phyloP scores from a whole-genome alignment of 2,329 filamentous ascomycete genomes.

The Colletotrichum sp. region DNA sequence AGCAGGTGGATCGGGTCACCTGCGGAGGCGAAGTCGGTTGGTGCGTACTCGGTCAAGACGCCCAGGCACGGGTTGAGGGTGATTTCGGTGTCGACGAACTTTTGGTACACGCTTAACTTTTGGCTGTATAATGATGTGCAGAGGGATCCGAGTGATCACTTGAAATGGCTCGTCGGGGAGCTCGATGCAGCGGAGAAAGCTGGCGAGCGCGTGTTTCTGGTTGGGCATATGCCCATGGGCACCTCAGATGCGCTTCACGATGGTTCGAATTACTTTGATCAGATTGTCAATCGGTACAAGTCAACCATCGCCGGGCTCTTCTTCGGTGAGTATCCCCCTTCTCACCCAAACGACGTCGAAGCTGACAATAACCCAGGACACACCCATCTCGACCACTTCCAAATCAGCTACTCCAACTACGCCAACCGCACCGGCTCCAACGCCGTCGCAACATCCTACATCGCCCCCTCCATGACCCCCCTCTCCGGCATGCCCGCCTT shows the following conservation, averaged over 20 bases:
- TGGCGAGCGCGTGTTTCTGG: neutral
- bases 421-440: neutral
- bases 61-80: neutral
- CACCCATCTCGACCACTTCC: neutral
- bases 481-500: neutral
- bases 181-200: neutral
- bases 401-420: neutral
- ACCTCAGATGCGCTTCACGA: neutral
- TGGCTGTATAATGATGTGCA: neutral
- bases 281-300: neutral
- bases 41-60: neutral
- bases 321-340: neutral
- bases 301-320: neutral
- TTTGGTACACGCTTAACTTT: neutral
- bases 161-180: neutral
- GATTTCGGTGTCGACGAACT: neutral
- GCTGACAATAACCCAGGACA: neutral
- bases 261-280: neutral
- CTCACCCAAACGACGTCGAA: neutral
- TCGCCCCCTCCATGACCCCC: neutral
- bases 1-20: neutral
- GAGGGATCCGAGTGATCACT: neutral
- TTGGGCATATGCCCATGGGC: neutral
- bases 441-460: neutral
- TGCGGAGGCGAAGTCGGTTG: neutral